These are phyloP conservation scores for Thraustochytrium sp. DNA, from an alignment of 352 stramenopile genomes.

Conservation along the genomic window DNA sequence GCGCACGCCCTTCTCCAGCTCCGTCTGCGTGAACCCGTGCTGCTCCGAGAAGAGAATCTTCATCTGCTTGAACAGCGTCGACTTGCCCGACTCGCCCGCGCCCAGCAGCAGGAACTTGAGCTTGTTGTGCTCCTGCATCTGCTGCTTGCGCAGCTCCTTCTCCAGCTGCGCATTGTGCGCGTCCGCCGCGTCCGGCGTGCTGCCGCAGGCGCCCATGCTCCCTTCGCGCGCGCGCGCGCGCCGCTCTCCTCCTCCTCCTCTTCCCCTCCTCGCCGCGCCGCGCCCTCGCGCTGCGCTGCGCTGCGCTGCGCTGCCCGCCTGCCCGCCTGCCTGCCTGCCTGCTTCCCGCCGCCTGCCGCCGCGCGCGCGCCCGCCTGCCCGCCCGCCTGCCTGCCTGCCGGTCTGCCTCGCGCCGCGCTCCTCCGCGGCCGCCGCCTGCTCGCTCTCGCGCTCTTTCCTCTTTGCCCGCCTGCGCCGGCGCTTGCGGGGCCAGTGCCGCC, in stretches of 20 bases:
- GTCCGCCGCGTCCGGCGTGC: background rate
- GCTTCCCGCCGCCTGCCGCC: too few species aligned
- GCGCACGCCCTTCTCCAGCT: conserved; percentile 2
- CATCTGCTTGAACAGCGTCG: conserved; percentile 59
- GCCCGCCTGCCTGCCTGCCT: too few species aligned
- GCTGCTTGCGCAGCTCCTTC: background rate
- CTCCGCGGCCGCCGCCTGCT: too few species aligned
- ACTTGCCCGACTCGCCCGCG: conserved; percentile 59
- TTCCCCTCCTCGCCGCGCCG: background rate
- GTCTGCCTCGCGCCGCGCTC: too few species aligned
- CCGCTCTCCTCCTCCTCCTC: background rate
- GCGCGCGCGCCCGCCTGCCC: too few species aligned
- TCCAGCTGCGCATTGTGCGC: background rate
- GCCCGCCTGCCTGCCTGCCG: too few species aligned
- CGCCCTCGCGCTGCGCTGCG: background rate
- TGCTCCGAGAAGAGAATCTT: conserved; percentile 59
- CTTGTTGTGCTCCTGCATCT: conserved; percentile 51
- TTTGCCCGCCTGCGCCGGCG: too few species aligned
- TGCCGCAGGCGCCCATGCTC: conserved; percentile 1
- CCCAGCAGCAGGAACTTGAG: conserved; percentile 57
- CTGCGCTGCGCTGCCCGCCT: too few species aligned
- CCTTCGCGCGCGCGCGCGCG: background rate
- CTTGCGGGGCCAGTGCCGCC: too few species aligned
- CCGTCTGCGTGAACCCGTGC: conserved; percentile 17
- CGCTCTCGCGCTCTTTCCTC: too few species aligned